A percentile compares a stretch with the other conserved stretches of the same genome.
Conservation (phyloP, 805 yeast genomes). For the Lipomyces lipofer region DNA sequence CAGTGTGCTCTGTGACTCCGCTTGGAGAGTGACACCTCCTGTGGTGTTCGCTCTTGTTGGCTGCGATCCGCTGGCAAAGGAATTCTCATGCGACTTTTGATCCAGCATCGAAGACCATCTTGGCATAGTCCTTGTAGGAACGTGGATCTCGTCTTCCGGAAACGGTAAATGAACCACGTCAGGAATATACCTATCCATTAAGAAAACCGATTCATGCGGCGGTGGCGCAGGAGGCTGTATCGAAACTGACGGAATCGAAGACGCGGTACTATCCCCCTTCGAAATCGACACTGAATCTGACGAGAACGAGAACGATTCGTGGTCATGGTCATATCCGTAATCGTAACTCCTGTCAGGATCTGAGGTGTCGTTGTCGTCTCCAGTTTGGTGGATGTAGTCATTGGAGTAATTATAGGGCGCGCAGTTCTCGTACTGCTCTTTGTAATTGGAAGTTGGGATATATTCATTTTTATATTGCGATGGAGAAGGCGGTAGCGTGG, state of each 20-base stretch:
- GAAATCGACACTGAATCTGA: background rate
- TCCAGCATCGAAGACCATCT: conserved; percentile 9
- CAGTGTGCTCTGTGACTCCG: too few species aligned
- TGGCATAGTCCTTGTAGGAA: background rate
- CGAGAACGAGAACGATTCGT: background rate
- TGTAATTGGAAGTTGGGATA: too few species aligned
- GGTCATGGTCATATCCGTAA: too few species aligned
- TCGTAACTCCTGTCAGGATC: too few species aligned
- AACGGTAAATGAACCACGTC: too few species aligned
- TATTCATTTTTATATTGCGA: too few species aligned
- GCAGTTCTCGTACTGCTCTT: too few species aligned
- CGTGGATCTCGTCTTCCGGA: background rate
- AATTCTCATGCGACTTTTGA: background rate
- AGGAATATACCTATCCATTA: background rate
- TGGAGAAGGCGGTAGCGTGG: too few species aligned
- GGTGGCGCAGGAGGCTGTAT: conserved; percentile 4
- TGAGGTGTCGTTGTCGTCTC: too few species aligned
- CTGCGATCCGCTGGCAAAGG: conserved; percentile 1
- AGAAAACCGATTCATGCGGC: background rate
- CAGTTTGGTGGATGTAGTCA: too few species aligned
- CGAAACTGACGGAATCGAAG: background rate
- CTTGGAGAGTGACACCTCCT: conserved; percentile 8
- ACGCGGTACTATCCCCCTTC: background rate
- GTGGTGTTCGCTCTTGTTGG: conserved; percentile 18
- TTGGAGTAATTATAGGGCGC: too few species aligned